Percentiles rank a stretch among this genome's conserved stretches.
These are phyloP conservation scores for Pyrus betulifolia DNA, from an alignment of 306 rosid genomes.

Conservation along the genomic window DNA sequence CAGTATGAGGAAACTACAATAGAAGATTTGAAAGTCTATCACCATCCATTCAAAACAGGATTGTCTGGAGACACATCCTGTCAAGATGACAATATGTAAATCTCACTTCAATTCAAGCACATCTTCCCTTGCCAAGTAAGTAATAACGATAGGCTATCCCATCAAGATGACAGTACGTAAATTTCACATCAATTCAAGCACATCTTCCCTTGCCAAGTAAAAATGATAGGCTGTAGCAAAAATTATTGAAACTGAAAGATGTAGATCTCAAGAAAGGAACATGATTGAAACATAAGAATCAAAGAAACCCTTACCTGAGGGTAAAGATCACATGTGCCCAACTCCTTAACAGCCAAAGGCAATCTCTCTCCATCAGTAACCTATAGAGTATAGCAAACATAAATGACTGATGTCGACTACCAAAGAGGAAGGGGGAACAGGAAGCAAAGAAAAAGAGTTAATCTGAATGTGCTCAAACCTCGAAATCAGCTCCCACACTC, in stretches of 20 bases:
- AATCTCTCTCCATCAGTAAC: slow-evolving; percentile 95
- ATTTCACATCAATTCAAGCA: background rate
- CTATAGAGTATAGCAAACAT: slow-evolving; percentile 34
- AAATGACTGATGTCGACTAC: slow-evolving; percentile 5
- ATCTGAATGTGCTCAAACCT: slow-evolving; percentile 44
- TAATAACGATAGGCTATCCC: background rate
- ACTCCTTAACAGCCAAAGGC: slow-evolving; percentile 91
- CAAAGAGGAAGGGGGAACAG: background rate
- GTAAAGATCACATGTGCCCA: slow-evolving; percentile 98
- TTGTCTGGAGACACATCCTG: background rate
- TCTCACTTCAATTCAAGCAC: background rate
- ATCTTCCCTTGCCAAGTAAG: background rate
- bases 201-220: background rate
- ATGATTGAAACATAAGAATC: background rate
- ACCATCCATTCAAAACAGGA: background rate
- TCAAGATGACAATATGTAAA: background rate
- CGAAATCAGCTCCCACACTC: slow-evolving; percentile 87
- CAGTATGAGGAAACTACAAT: background rate
- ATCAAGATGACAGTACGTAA: background rate
- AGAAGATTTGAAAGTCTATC: background rate
- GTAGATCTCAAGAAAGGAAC: background rate
- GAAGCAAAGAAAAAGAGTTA: slow-evolving; percentile 5
- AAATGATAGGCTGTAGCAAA: background rate
- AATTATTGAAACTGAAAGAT: background rate
- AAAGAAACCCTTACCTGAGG: slow-evolving; percentile 61